Conservation (phyloP, 2,329 filamentous ascomycete genomes). For the Lasiodiplodia sp. region DNA sequence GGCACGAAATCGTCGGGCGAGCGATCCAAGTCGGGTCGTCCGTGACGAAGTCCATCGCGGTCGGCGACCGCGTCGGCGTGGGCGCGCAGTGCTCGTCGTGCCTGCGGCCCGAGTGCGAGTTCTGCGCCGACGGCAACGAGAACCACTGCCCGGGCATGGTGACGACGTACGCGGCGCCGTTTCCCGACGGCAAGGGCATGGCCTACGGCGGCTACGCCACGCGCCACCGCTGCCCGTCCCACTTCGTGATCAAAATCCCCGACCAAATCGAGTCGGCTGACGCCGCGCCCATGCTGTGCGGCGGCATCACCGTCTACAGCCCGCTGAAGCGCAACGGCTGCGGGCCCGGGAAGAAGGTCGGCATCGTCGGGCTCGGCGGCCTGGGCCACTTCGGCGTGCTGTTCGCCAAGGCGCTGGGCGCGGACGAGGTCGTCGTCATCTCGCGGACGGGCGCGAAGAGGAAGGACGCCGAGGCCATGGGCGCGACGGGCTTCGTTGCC, state of each 20-base stretch:
- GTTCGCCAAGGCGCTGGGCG: conserved; percentile 73
- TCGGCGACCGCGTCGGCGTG: conserved; percentile 67
- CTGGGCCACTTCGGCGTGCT: conserved; percentile 77
- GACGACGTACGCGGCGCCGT: conserved; percentile 67
- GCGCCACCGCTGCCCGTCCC: conserved; percentile 62
- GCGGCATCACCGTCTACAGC: conserved; percentile 75
- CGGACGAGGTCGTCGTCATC: conserved; percentile 70
- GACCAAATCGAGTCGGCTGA: conserved; percentile 56
- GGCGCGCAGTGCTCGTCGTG: conserved; percentile 59
- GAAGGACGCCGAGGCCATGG: conserved; percentile 67
- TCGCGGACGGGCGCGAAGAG: conserved; percentile 67
- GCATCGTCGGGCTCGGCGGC: conserved; percentile 75
- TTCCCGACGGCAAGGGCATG: conserved; percentile 63
- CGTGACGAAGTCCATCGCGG: conserved; percentile 52
- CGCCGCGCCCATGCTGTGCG: conserved; percentile 77
- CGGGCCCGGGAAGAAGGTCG: conserved; percentile 75
- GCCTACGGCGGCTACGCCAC: conserved; percentile 71
- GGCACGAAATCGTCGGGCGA: conserved; percentile 52
- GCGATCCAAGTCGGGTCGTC: conserved; percentile 45
- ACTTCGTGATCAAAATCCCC: conserved; percentile 68
- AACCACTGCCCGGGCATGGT: conserved; percentile 57
- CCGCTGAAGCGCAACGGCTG: conserved; percentile 73
- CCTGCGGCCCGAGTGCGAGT: conserved; percentile 57
- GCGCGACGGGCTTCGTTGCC: conserved; percentile 66
- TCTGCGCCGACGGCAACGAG: conserved; percentile 56